These are phyloP conservation scores for Mycocentrospora acerina DNA, from an alignment of 2,329 filamentous ascomycete species.

Conservation along the genomic window DNA sequence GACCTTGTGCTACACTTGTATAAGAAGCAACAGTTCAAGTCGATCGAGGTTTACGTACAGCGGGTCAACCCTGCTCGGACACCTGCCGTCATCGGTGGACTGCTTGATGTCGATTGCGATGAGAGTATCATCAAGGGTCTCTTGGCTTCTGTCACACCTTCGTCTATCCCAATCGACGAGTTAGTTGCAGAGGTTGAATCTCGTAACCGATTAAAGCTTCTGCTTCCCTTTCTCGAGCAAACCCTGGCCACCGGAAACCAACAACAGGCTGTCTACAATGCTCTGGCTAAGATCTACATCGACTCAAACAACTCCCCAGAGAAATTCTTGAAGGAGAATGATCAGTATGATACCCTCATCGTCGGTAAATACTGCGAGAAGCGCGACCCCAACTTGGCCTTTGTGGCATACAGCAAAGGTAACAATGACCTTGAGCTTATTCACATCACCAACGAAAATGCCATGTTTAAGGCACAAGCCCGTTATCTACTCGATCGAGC, in stretches of 20 bases:
- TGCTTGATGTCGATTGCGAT: conserved; percentile 96
- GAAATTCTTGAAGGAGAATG: conserved; percentile 95
- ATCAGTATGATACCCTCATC: conserved; percentile 87
- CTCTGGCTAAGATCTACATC: conserved; percentile 98
- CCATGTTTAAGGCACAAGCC: conserved; percentile 99
- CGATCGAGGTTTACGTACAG: conserved; percentile 97
- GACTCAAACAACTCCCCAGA: conserved; percentile 98
- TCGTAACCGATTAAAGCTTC: conserved; percentile 90
- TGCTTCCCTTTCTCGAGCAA: conserved; percentile 93
- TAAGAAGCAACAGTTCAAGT: conserved; percentile 99
- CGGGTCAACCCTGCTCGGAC: conserved; percentile 90
- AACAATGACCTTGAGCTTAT: conserved; percentile 97
- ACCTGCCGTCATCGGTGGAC: conserved; percentile 86
- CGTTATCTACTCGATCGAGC: conserved; percentile 90
- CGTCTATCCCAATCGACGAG: conserved; percentile 88
- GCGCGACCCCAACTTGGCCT: conserved; percentile 92
- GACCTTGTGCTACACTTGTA: conserved; percentile 95
- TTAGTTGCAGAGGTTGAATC: conserved; percentile 93
- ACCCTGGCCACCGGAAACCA: conserved; percentile 88
- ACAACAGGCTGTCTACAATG: conserved; percentile 96
- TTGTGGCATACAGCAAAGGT: conserved; percentile 93
- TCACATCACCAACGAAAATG: conserved; percentile 97
- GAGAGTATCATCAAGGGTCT: conserved; percentile 95
- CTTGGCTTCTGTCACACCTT: conserved; percentile 78
- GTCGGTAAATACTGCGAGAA: conserved; percentile 99